phyloP scores from a whole-genome alignment of 305 asterid genomes.

The Solanum hybrid region DNA sequence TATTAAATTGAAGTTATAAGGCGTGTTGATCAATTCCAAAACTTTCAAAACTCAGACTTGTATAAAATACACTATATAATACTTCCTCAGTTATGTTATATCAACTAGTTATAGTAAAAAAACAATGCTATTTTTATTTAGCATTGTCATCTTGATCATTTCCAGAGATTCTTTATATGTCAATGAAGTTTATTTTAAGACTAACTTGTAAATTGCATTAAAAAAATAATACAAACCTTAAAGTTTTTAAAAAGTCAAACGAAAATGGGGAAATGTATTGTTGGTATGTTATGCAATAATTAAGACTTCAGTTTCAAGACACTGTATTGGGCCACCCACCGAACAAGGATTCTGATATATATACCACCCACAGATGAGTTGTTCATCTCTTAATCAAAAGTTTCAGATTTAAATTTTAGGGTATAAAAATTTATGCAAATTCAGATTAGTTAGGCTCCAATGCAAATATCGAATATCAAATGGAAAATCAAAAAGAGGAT shows the following conservation, averaged over 20 bases:
- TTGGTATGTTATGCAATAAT: background rate
- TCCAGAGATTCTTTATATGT: background rate
- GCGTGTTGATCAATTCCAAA: background rate
- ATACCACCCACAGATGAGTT: background rate
- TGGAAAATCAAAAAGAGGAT: accelerated
- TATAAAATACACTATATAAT: background rate
- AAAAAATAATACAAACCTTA: background rate
- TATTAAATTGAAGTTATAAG: background rate
- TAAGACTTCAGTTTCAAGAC: background rate
- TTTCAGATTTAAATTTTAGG: too few relatives aligned
- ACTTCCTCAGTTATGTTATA: background rate
- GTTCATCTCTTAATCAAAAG: too few relatives aligned
- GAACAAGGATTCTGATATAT: background rate
- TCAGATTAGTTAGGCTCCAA: accelerated
- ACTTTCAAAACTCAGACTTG: background rate
- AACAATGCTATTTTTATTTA: background rate
- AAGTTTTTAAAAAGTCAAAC: background rate
- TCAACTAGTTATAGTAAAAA: background rate
- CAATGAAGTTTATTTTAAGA: background rate
- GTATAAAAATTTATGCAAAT: too few relatives aligned
- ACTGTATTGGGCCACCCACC: background rate
- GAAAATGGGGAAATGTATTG: background rate
- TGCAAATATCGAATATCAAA: background rate
- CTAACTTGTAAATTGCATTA: background rate
- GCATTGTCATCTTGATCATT: background rate